phyloP scores from a whole-genome alignment of 768 basidiomycete species.

The Bullera alba region DNA sequence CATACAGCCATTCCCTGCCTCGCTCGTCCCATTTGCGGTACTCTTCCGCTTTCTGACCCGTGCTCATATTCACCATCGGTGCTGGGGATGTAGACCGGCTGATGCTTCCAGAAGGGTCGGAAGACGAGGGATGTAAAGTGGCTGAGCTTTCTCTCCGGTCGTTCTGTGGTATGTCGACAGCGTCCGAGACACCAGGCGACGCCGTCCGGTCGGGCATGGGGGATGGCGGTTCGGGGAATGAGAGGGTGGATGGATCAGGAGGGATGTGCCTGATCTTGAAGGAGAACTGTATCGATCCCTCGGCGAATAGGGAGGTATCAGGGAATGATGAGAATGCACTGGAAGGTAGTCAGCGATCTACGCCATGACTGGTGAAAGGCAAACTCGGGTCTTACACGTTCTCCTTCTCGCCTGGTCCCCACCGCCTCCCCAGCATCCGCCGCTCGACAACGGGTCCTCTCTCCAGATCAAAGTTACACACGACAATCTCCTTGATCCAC shows the following conservation, averaged over 20 bases:
- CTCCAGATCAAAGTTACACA: conserved; percentile 74
- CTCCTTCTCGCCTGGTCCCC: conserved; percentile 64
- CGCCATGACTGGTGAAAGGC: conserved; percentile 1
- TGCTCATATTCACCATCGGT: neutral
- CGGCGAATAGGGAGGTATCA: conserved; percentile 75
- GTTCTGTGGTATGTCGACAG: neutral
- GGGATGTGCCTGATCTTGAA: conserved; percentile 64
- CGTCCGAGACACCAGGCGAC: neutral
- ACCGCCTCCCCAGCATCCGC: conserved; percentile 60
- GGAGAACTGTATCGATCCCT: conserved; percentile 75
- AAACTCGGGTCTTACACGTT: conserved; percentile 60
- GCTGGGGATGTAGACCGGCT: neutral
- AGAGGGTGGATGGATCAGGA: conserved; percentile 27
- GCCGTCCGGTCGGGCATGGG: conserved; percentile 26
- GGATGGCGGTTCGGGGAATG: conserved; percentile 35
- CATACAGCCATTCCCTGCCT: conserved; percentile 45
- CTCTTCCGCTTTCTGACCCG: conserved; percentile 40
- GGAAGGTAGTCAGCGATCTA: neutral
- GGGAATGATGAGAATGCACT: conserved; percentile 92
- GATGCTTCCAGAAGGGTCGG: neutral
- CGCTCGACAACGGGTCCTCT: conserved; percentile 70
- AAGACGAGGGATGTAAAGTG: neutral
- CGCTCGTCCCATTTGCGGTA: conserved; percentile 45
- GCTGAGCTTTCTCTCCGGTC: neutral
- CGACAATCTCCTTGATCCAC: conserved; percentile 46